Evolutionary conservation across 1,139 yeast genomes (phyloP).

Genomic region (Sugiyamaella castrensis): DNA sequence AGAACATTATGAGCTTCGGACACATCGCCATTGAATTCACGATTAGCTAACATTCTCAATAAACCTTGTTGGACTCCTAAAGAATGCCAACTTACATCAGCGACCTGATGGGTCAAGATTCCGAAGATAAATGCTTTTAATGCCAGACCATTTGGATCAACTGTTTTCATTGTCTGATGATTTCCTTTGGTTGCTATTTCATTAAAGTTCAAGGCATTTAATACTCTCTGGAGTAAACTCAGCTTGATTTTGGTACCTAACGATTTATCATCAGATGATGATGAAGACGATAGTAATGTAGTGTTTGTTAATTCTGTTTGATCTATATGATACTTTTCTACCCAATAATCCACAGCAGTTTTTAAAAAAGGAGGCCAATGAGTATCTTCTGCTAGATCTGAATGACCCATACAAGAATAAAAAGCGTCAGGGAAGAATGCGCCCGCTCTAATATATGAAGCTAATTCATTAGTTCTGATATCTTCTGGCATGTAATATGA

Average conservation of each 20-base stretch:
- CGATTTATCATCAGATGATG: background rate
- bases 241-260: background rate
- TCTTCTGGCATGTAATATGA: constrained; percentile 34
- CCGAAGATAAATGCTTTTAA: constrained; percentile 55
- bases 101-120: constrained; percentile 53
- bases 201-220: constrained; percentile 1
- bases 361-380: constrained; percentile 64
- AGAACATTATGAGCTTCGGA: constrained; percentile 49
- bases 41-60: constrained; percentile 44
- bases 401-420: constrained; percentile 50
- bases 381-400: constrained; percentile 54
- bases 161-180: background rate
- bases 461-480: constrained; percentile 24
- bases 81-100: constrained; percentile 65
- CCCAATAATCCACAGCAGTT: constrained; percentile 43
- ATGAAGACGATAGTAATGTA: background rate
- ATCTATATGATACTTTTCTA: constrained; percentile 30
- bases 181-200: constrained; percentile 10
- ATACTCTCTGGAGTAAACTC: constrained; percentile 3
- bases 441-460: constrained; percentile 43
- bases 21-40: constrained; percentile 50
- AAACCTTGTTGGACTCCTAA: constrained; percentile 52
- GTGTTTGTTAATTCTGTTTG: background rate
- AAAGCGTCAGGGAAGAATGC: constrained; percentile 64
- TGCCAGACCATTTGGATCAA: constrained; percentile 22